phyloP scores from a whole-genome alignment of 768 basidiomycete species.

The Boletus coccyginus region DNA sequence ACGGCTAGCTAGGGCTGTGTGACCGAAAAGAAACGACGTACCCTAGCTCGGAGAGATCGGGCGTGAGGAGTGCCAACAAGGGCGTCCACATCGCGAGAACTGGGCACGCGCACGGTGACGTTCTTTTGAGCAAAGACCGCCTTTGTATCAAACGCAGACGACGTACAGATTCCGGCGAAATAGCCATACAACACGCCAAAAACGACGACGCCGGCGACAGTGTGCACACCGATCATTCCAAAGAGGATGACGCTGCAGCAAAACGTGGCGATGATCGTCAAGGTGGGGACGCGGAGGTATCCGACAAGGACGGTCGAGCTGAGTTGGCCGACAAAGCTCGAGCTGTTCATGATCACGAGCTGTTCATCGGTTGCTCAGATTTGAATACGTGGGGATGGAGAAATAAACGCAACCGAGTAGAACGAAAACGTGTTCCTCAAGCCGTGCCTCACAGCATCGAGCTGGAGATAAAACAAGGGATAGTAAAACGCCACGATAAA shows the following conservation, averaged over 20 bases:
- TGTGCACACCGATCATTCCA: constrained; percentile 43
- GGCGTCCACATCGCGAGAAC: constrained; percentile 43
- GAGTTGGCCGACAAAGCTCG: constrained; percentile 52
- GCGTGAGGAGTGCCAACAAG: constrained; percentile 42
- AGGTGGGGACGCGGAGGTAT: constrained; percentile 42
- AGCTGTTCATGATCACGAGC: constrained; percentile 57
- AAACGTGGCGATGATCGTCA: constrained; percentile 35
- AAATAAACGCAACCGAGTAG: constrained; percentile 44
- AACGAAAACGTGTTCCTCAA: constrained; percentile 50
- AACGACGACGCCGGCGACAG: constrained; percentile 37
- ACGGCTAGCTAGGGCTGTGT: too few relatives aligned
- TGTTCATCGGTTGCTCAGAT: constrained; percentile 17
- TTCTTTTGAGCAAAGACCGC: too few relatives aligned
- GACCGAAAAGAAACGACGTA: constrained; percentile 17
- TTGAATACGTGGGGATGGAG: neutral
- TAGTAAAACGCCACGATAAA: constrained; percentile 47
- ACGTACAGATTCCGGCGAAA: constrained; percentile 47
- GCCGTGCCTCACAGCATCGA: constrained; percentile 48
- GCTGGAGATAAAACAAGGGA: constrained; percentile 60
- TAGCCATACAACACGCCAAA: constrained; percentile 50
- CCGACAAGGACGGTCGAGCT: constrained; percentile 45
- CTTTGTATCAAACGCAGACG: neutral
- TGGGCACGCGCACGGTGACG: constrained; percentile 8
- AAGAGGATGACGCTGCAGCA: constrained; percentile 42
- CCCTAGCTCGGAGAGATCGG: constrained; percentile 52